Percentiles rank a stretch among this genome's conserved stretches.
These are phyloP conservation scores for Nicotiana tabacum DNA, from an alignment of 257 asterid genomes.

Conservation along the genomic window DNA sequence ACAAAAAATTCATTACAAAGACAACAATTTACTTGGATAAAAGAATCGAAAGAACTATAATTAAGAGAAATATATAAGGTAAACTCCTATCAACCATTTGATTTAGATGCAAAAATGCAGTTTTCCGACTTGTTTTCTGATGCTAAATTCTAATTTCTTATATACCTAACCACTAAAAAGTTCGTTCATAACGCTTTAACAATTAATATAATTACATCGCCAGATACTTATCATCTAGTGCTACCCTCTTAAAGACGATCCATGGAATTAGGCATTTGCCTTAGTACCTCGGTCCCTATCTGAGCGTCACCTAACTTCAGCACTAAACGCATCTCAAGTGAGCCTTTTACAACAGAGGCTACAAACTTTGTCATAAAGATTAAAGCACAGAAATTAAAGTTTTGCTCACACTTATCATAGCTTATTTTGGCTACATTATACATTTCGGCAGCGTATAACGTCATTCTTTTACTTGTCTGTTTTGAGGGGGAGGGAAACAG, in stretches of 20 bases:
- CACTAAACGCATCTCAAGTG: not conserved
- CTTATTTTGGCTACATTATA: not conserved
- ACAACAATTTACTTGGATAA: not conserved
- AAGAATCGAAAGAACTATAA: not conserved
- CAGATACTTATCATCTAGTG: not conserved
- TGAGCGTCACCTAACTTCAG: slow-evolving; percentile 3
- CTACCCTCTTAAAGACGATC: not conserved
- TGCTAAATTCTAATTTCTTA: not conserved
- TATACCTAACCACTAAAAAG: not conserved
- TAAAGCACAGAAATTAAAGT: not conserved
- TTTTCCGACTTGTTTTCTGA: not conserved
- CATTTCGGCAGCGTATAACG: not conserved
- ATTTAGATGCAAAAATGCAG: not conserved
- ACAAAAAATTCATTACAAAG: not conserved
- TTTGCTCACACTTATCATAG: not conserved
- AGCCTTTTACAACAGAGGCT: not conserved
- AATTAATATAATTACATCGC: not conserved
- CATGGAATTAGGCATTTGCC: not conserved
- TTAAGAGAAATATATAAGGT: not conserved
- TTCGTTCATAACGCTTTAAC: not conserved
- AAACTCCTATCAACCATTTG: not conserved
- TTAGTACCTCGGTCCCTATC: not conserved
- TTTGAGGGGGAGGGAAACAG: not conserved
- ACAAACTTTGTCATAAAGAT: slow-evolving; percentile 4
- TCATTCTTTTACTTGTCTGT: not conserved